These are phyloP conservation scores for Rachicladosporium sp. DNA, from an alignment of 2,329 filamentous ascomycete genomes.

Conservation along the genomic window DNA sequence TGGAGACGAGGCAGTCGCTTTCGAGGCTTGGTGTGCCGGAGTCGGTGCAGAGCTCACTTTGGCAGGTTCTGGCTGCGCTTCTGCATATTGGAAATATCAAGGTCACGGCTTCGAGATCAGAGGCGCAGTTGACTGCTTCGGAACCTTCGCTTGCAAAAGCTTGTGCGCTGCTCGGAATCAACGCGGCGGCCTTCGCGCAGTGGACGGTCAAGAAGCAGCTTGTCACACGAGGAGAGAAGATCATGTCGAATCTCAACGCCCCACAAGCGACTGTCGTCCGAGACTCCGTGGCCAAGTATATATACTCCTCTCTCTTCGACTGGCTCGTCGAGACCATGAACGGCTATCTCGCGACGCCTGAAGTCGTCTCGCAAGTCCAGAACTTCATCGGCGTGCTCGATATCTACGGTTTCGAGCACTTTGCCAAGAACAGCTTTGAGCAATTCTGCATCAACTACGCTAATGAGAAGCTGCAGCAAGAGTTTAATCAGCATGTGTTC, in stretches of 20 bases:
- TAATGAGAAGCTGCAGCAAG: constrained; percentile 97
- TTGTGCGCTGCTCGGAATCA: constrained; percentile 75
- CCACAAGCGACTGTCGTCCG: constrained; percentile 89
- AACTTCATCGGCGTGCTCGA: constrained; percentile 97
- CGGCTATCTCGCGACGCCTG: constrained; percentile 73
- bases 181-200: constrained; percentile 76
- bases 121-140: constrained; percentile 66
- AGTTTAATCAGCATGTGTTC: constrained; percentile 99
- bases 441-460: constrained; percentile 99
- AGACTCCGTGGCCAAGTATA: constrained; percentile 96
- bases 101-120: constrained; percentile 79
- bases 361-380: constrained; percentile 66
- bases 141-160: constrained; percentile 76
- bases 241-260: constrained; percentile 86
- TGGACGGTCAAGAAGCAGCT: constrained; percentile 99
- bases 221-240: constrained; percentile 91
- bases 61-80: constrained; percentile 78
- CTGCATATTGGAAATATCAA: constrained; percentile 94
- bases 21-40: constrained; percentile 73
- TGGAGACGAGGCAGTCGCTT: constrained; percentile 75
- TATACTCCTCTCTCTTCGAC: constrained; percentile 96
- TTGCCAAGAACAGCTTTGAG: constrained; percentile 98
- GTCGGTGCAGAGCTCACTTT: constrained; percentile 69
- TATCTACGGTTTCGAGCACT: constrained; percentile 99
- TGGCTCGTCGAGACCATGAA: constrained; percentile 99